Evolutionary conservation across 345 rosid genomes (phyloP).

Genomic region (Brassica incana): DNA sequence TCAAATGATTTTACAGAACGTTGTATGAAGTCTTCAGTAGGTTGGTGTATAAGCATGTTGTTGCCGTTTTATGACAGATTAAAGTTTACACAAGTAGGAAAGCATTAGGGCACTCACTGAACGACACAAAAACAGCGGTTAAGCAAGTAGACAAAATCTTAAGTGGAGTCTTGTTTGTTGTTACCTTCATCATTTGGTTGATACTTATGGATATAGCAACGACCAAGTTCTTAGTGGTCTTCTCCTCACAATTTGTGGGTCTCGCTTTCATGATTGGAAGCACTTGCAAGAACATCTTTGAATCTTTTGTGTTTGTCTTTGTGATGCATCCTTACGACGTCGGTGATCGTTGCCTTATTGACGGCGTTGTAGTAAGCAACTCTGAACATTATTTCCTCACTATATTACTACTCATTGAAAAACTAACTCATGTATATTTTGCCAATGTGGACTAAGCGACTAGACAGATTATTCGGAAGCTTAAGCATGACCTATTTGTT

Average conservation of each 20-base stretch:
- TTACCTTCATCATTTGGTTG: conserved; percentile 62
- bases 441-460: neutral
- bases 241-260: conserved; percentile 67
- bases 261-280: conserved; percentile 75
- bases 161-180: conserved; percentile 48
- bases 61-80: conserved; percentile 47
- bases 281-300: conserved; percentile 82
- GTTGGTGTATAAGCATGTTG: neutral
- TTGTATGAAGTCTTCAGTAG: neutral
- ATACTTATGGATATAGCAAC: conserved; percentile 68
- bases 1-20: no score
- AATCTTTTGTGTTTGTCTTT: conserved; percentile 75
- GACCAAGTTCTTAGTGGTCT: conserved; percentile 58
- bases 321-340: conserved; percentile 97
- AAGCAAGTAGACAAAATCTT: conserved; percentile 67
- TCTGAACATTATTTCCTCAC: neutral
- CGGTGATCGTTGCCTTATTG: conserved; percentile 85
- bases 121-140: conserved; percentile 89
- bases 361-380: conserved; percentile 57
- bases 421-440: no score
- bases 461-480: no score
- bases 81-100: conserved; percentile 70
- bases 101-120: conserved; percentile 72
- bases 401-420: neutral
- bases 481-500: no score